Evolutionary conservation across 192 early-diverging fungal genomes (phyloP).

Genomic region (Coemansia sp.): DNA sequence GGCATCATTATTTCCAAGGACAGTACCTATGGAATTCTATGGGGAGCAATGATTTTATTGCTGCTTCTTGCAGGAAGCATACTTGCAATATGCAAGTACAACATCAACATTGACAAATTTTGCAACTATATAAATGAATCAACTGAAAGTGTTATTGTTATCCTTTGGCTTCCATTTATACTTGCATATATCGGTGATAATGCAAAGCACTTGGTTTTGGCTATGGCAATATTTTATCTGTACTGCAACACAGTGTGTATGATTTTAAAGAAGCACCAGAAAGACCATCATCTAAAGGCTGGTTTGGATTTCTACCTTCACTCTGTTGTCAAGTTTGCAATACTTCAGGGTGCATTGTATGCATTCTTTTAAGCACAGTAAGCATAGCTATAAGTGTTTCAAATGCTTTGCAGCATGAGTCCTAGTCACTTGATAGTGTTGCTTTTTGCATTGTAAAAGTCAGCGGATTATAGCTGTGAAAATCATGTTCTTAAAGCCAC

Average conservation of each 20-base stretch:
- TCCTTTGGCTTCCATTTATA: background rate
- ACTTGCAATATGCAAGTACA: background rate
- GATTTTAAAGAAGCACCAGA: background rate
- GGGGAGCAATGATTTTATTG: background rate
- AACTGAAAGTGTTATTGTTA: background rate
- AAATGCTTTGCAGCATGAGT: too few species aligned
- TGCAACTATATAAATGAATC: background rate
- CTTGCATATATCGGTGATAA: background rate
- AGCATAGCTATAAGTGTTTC: too few species aligned
- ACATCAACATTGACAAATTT: background rate
- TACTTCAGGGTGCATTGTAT: background rate
- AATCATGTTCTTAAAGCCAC: too few species aligned
- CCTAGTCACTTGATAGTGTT: too few species aligned
- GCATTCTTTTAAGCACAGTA: too few species aligned
- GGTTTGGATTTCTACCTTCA: background rate
- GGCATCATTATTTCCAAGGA: background rate
- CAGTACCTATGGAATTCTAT: background rate
- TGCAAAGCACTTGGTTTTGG: background rate
- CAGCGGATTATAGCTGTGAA: too few species aligned
- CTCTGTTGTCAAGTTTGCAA: background rate
- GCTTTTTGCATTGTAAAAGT: too few species aligned
- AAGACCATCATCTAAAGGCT: background rate
- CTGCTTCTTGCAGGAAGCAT: background rate
- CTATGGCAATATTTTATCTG: background rate
- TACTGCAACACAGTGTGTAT: background rate